Evolutionary conservation across 164 flowering plant species (phyloP), one percentile per base, ranked within the genome.

Genomic region (Dillenia turbinata): DNA sequence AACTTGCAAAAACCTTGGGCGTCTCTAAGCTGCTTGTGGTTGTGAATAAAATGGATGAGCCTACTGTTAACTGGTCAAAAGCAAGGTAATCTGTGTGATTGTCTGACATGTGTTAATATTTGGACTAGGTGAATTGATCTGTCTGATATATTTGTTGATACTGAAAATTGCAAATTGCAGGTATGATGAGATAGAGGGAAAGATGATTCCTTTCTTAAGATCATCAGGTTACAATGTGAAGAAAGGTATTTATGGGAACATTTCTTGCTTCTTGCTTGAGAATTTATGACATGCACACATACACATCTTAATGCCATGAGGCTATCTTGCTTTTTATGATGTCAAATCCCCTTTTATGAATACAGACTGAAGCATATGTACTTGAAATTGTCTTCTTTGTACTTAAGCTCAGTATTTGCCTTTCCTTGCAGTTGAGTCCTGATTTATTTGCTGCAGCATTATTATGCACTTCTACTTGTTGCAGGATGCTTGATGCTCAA

Each of bases 1-100:
- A 82, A 73, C 97, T 95, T 71, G 99, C 99, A 49, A 95, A 95
- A 71, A 95, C 99, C 16, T 76, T 95, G 81, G 99, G 99, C 54
- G 97, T 95, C 46, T 71, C 99, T 22, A 95, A 92, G 77, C 78
- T 95, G 72, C 74, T 95, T 52, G 89, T 95, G 57, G 99, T 92
- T 60, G 94, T 92, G 12, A 95, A 95, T 72, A 95, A 95, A 62
- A 92, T 95, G 99, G 99, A 95, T 76, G 99, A 95, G 59, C 91
- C 96, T 15, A 95, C 99, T 60, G 99, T 95, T 52, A 74, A 76
- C 22, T 95, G 99, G 99, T 78, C 97, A 13, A 89, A 88, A 76
- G 94, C 84, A 63, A 86, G 99, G 99, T 94, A 57, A 16, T 49
- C 62, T 48, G 4, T 13, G 15, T 9, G 6, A 47, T 12, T 54